Evolutionary conservation across 1,284 basidiomycete species (phyloP).

Genomic region (Takashimella tepidaria): DNA sequence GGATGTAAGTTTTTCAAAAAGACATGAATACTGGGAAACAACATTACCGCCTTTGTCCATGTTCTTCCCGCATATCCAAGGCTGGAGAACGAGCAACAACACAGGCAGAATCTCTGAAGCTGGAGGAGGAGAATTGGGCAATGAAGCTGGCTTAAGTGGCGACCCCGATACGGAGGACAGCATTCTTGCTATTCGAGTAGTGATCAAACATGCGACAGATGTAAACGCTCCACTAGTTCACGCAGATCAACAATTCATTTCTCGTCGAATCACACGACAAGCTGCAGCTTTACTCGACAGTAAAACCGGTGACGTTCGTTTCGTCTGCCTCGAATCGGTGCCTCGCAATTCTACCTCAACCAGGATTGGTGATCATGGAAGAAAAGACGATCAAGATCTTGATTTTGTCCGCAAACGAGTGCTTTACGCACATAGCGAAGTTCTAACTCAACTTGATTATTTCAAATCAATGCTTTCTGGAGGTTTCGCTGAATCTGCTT

Average conservation of each 20-base stretch:
- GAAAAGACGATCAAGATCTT: slow-evolving; percentile 4
- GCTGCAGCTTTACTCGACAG: slow-evolving; percentile 26
- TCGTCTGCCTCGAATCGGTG: slow-evolving; percentile 64
- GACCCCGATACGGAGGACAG: slow-evolving; percentile 56
- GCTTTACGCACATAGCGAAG: slow-evolving; percentile 75
- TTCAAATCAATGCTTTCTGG: slow-evolving; percentile 72
- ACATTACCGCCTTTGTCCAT: slow-evolving; percentile 60
- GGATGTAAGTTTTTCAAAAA: slow-evolving; percentile 63
- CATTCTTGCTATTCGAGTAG: slow-evolving; percentile 63
- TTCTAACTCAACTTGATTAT: slow-evolving; percentile 67
- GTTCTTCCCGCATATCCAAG: slow-evolving; percentile 53
- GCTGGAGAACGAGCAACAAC: neutral
- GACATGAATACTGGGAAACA: slow-evolving; percentile 67
- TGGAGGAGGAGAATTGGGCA: neutral
- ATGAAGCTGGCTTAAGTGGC: neutral
- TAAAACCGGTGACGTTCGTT: slow-evolving; percentile 56
- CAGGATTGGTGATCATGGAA: neutral
- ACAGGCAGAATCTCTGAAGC: neutral
- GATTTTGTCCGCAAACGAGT: slow-evolving; percentile 46
- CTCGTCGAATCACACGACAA: slow-evolving; percentile 8
- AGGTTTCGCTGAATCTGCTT: slow-evolving; percentile 59
- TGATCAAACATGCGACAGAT: slow-evolving; percentile 58
- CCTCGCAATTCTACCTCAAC: slow-evolving; percentile 17
- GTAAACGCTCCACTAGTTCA: slow-evolving; percentile 52
- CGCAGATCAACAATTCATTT: slow-evolving; percentile 51